Evolutionary conservation across 2,329 filamentous ascomycete species (phyloP).

Genomic region (Botrytis cinerea): DNA sequence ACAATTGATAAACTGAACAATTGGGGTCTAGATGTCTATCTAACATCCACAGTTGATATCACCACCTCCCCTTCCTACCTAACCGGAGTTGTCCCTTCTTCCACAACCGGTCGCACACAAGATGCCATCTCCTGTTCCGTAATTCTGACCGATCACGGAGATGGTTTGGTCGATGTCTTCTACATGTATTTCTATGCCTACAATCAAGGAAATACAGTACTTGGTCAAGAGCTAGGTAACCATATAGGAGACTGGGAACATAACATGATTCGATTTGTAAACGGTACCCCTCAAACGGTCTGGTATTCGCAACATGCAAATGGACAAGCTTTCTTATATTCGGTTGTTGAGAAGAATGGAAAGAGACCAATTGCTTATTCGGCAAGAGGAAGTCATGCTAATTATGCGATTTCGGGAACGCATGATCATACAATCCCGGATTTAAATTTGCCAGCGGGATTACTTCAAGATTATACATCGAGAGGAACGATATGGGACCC

Average conservation of each 20-base stretch:
- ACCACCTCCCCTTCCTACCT: conserved; percentile 50
- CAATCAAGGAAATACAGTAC: conserved; percentile 41
- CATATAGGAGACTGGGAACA: conserved; percentile 71
- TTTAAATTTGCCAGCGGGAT: conserved; percentile 55
- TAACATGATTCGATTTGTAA: conserved; percentile 64
- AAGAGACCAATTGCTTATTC: conserved; percentile 58
- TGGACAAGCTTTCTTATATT: conserved; percentile 64
- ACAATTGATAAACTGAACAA: conserved; percentile 52
- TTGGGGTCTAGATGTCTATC: conserved; percentile 46
- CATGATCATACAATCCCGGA: conserved; percentile 66
- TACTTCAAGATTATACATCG: conserved; percentile 57
- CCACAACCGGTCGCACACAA: conserved; percentile 49
- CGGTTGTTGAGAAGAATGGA: conserved; percentile 54
- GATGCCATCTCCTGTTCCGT: conserved; percentile 53
- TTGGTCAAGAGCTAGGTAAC: conserved; percentile 41
- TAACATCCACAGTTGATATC: conserved; percentile 53
- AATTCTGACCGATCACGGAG: conserved; percentile 58
- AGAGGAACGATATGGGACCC: conserved; percentile 63
- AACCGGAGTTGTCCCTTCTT: conserved; percentile 55
- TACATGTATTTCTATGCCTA: conserved; percentile 44
- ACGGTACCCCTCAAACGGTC: conserved; percentile 55
- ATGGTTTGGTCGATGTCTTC: conserved; percentile 44
- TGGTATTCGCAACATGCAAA: conserved; percentile 65
- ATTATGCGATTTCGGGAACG: conserved; percentile 59
- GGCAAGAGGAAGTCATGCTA: conserved; percentile 63